Evolutionary conservation across 257 asterid genomes (phyloP).

Genomic region (Jasminum sambac): DNA sequence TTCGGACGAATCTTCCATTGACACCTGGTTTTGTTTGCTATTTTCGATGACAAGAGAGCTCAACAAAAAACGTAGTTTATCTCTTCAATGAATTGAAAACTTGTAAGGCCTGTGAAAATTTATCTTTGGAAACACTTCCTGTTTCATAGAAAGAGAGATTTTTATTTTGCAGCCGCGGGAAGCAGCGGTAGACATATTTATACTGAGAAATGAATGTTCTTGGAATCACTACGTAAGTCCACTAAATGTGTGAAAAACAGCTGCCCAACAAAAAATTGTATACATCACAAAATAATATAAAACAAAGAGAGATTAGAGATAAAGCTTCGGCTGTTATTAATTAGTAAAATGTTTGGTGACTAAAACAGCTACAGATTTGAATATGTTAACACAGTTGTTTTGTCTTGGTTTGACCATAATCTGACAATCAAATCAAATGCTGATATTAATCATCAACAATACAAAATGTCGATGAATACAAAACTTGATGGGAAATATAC

Average conservation of each 20-base stretch:
- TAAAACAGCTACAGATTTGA: background rate
- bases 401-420: background rate
- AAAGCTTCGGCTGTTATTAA: background rate
- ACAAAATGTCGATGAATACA: background rate
- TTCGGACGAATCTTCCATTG: conserved; percentile 10
- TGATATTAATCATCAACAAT: background rate
- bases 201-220: background rate
- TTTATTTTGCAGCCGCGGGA: background rate
- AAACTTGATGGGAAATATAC: background rate
- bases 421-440: background rate
- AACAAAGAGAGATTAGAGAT: background rate
- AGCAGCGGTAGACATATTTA: background rate
- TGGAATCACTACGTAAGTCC: background rate
- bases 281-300: background rate
- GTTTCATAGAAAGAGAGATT: background rate
- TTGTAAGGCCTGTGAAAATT: background rate
- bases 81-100: background rate
- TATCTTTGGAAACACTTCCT: background rate
- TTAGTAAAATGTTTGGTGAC: background rate
- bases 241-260: background rate
- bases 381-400: background rate
- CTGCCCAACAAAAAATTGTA: background rate
- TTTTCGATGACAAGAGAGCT: conserved; percentile 20
- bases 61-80: background rate
- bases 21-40: background rate